Evolutionary conservation across 768 basidiomycete genomes (phyloP).

Genomic region (Suillus subluteus): DNA sequence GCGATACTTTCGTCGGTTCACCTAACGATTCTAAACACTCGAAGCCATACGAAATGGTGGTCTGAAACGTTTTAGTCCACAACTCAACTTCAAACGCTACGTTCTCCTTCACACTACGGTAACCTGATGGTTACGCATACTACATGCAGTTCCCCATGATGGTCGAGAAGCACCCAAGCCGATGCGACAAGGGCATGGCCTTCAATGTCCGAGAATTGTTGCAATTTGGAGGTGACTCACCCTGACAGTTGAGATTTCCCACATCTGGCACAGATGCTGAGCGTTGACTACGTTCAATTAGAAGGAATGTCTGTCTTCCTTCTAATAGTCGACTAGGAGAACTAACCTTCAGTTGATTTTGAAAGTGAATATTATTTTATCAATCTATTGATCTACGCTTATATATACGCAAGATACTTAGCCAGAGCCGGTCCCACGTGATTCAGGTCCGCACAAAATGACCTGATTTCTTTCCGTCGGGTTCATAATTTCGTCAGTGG

Average conservation of each 20-base stretch:
- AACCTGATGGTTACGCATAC: background rate
- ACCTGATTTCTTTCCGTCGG: constrained; percentile 6
- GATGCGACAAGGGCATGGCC: background rate
- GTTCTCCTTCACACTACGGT: background rate
- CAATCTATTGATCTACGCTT: background rate
- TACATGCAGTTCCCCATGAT: background rate
- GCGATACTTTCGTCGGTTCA: background rate
- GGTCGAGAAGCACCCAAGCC: background rate
- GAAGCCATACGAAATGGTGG: background rate
- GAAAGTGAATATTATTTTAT: background rate
- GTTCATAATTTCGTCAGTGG: background rate
- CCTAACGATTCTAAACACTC: background rate
- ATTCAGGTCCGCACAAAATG: background rate
- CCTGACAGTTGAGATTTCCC: background rate
- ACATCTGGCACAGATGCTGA: background rate
- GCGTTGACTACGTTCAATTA: background rate
- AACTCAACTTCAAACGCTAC: background rate
- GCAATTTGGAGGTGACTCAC: background rate
- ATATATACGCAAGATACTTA: background rate
- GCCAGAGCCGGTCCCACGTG: background rate
- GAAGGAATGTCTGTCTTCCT: background rate
- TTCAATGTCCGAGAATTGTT: background rate
- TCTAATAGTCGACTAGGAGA: background rate
- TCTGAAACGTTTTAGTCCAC: background rate
- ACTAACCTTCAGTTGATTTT: background rate